Base-by-base conservation (phyloP, 1,139 yeast species). In the Sugiyamaella xylanicola region DNA sequence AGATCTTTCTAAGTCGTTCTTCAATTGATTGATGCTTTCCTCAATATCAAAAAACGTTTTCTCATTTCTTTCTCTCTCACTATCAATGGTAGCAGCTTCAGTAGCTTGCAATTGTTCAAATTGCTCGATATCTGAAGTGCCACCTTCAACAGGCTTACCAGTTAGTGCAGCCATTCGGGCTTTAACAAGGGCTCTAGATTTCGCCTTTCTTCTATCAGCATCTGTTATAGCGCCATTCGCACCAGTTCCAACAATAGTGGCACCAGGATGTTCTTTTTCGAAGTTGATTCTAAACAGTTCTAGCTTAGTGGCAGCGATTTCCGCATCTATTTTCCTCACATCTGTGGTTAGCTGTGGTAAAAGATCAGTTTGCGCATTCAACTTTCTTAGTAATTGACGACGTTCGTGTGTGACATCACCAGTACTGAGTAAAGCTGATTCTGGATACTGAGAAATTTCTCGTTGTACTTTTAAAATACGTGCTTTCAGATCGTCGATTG, bases 141-240 rank as follows among this genome's bases (percentile, higher is more conserved):
- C 75, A 2, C 80, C 77, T 21, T 77, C 78, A 5, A 75, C 72
- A 1, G 84, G 76, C 59, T 84, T 84, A 1, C 97, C 98, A 0
- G 97, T 91, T 63, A 93, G 77, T 7, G 93, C 89, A 19, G 96
- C 96, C 95, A 92, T 90, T 61, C 96, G 79, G 45, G 92, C 87
- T 61, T 85, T 85, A 62, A 92, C 76, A 56, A 84, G 73, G 50
- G 93, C 93, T 66, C 87, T 86, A 44, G 89, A 84, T 63, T 82
- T 85, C 50, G 91, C 93, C 65, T 87, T 87, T 57, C 87, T 80
- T 58, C 87, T 80, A 67, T 92, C 97, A 15, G 82, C 74, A 37
- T 89, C 96, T 2, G 97, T 89, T 8, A 90, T 80, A 60, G 84
- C 83, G 15, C 97, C 97, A 65, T 86, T 83, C 37, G 91, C 86